These are phyloP conservation scores for Hyaloscypha finlandica DNA, from an alignment of 495 filamentous ascomycete genomes.

Conservation along the genomic window DNA sequence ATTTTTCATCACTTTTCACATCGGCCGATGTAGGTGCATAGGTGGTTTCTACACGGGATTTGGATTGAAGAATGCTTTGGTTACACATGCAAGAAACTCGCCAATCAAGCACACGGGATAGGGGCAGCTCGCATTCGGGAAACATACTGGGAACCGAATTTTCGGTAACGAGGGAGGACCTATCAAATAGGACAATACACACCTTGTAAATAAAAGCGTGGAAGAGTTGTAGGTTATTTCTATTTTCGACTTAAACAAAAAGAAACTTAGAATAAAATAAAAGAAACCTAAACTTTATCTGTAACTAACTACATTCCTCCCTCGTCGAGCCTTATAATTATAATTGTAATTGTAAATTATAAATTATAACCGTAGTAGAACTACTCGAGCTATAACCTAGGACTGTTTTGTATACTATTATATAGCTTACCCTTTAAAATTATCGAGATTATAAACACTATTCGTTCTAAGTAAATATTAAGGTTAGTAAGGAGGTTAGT, in stretches of 20 bases:
- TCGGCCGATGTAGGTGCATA: not conserved
- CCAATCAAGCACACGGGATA: no score
- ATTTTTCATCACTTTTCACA: constrained; percentile 3
- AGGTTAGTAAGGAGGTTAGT: no score
- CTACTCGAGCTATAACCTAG: not conserved
- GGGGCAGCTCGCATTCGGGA: no score
- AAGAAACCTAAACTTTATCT: not conserved
- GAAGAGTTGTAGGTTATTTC: constrained; percentile 1
- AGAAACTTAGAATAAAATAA: not conserved
- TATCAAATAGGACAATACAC: no score
- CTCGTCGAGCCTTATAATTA: not conserved
- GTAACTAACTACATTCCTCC: not conserved
- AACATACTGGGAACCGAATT: no score
- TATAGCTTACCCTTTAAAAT: not conserved
- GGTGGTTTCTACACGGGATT: not conserved
- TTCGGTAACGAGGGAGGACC: no score
- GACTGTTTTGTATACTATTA: not conserved
- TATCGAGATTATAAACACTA: constrained; percentile 3
- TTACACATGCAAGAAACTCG: no score
- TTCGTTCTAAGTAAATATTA: constrained; percentile 9
- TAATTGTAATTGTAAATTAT: no score
- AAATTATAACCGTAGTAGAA: not conserved
- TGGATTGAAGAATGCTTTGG: no score
- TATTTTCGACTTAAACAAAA: not conserved
- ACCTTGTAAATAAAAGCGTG: not conserved